These are phyloP conservation scores for Penicillium sp. DNA, from an alignment of 2,329 filamentous ascomycete genomes.

Conservation along the genomic window DNA sequence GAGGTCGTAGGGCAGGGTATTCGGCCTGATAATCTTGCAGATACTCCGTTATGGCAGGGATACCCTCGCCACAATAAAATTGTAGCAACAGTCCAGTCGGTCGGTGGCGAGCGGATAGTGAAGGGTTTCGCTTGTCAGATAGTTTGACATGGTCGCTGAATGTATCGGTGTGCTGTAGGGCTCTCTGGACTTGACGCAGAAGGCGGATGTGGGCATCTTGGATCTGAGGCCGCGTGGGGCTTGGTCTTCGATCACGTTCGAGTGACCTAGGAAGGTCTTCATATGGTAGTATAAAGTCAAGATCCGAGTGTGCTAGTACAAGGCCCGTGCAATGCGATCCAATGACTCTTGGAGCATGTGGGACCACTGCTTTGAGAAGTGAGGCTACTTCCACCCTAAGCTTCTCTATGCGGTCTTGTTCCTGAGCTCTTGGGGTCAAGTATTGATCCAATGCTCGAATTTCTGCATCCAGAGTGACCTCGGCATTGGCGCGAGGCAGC, in stretches of 20 bases:
- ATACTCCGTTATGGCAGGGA: conserved; percentile 40
- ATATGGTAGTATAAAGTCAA: conserved; percentile 49
- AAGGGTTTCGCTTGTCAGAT: conserved; percentile 27
- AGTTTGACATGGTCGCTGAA: conserved; percentile 23
- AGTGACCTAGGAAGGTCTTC: conserved; percentile 23
- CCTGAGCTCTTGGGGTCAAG: conserved; percentile 43
- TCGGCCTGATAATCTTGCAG: conserved; percentile 49
- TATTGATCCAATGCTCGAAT: conserved; percentile 47
- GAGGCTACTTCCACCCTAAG: conserved; percentile 29
- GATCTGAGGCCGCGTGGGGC: conserved; percentile 33
- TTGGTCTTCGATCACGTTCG: conserved; percentile 30
- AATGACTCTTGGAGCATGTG: conserved; percentile 43
- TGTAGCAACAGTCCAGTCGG: conserved; percentile 52
- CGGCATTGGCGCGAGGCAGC: conserved; percentile 23
- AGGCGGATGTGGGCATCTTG: conserved; percentile 22
- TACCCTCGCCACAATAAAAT: conserved; percentile 48
- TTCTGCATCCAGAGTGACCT: conserved; percentile 43
- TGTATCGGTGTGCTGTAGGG: conserved; percentile 19
- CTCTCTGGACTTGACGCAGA: conserved; percentile 23
- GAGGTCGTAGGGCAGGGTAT: conserved; percentile 48
- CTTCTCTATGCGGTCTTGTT: conserved; percentile 34
- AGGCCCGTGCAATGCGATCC: conserved; percentile 56
- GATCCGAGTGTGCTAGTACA: conserved; percentile 52
- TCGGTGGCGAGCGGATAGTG: conserved; percentile 42
- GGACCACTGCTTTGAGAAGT: conserved; percentile 27